Percentiles rank a stretch among this genome's conserved stretches.
phyloP scores from a whole-genome alignment of 1,284 basidiomycete species.

The Earliella scabrosa region DNA sequence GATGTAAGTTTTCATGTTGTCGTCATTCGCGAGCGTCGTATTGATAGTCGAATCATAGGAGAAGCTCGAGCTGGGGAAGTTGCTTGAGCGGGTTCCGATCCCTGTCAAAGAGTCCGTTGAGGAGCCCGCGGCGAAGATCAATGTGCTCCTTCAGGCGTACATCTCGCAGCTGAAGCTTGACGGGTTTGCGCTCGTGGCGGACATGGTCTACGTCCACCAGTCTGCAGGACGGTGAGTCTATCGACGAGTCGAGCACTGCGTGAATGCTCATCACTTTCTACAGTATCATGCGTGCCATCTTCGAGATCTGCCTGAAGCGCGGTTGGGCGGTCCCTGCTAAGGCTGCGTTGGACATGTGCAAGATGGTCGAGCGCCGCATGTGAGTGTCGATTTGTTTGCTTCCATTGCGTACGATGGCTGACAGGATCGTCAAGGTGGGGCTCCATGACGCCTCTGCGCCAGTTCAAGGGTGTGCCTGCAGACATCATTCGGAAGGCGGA shows the following conservation, averaged over 20 bases:
- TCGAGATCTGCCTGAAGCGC: constrained; percentile 97
- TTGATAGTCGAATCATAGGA: constrained; percentile 45
- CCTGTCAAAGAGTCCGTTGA: constrained; percentile 98
- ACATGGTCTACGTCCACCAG: constrained; percentile 97
- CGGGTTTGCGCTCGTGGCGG: constrained; percentile 94
- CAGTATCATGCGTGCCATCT: constrained; percentile 95
- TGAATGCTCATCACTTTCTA: no score
- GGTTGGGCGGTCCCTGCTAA: constrained; percentile 97
- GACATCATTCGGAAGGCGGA: constrained; percentile 94
- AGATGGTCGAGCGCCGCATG: constrained; percentile 95
- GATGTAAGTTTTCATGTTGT: constrained; percentile 29
- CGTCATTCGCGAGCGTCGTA: constrained; percentile 52
- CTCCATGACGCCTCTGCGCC: constrained; percentile 96
- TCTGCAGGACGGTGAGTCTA: constrained; percentile 78
- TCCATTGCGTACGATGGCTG: constrained; percentile 2
- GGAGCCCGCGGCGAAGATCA: constrained; percentile 97
- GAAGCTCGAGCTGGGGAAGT: constrained; percentile 91
- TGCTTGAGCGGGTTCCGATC: constrained; percentile 95
- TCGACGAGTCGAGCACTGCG: no score
- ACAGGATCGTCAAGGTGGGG: constrained; percentile 73
- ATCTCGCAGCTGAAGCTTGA: constrained; percentile 95
- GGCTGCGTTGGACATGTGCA: constrained; percentile 92
- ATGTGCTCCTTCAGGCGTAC: constrained; percentile 94
- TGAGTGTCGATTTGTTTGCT: constrained; percentile 34
- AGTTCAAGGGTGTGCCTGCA: constrained; percentile 89